Evolutionary conservation across 257 asterid species (phyloP).

Genomic region (Ehretia macrophylla): DNA sequence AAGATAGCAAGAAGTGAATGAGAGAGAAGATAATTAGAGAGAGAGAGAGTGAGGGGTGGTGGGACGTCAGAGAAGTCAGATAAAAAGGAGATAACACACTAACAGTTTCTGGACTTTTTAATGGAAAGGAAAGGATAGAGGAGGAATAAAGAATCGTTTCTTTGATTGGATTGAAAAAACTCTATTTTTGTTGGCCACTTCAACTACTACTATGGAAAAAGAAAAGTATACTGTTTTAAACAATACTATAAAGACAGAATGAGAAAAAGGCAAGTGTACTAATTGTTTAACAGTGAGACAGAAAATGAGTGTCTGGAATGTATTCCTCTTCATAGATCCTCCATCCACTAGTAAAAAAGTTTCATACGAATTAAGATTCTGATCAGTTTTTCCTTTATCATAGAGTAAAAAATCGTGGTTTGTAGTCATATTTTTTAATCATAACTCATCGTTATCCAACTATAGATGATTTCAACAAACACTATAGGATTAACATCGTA

Average conservation of each 20-base stretch:
- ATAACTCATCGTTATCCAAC: too few species aligned
- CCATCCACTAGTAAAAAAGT: slow-evolving; percentile 9
- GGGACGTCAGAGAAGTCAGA: slow-evolving; percentile 44
- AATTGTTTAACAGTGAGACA: neutral
- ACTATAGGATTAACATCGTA: too few species aligned
- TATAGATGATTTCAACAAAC: too few species aligned
- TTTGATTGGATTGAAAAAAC: too few species aligned
- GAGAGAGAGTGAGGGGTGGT: slow-evolving; percentile 23
- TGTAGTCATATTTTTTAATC: too few species aligned
- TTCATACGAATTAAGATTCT: too few species aligned
- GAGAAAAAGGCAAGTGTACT: neutral
- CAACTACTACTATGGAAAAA: slow-evolving; percentile 19
- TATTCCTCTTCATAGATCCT: slow-evolving; percentile 15
- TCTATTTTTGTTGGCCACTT: slow-evolving; percentile 33
- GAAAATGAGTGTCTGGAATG: neutral
- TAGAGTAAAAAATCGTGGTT: too few species aligned
- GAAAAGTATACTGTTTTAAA: slow-evolving; percentile 1
- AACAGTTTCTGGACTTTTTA: too few species aligned
- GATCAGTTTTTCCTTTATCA: slow-evolving; percentile 3
- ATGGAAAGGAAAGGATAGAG: too few species aligned
- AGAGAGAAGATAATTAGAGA: slow-evolving; percentile 67
- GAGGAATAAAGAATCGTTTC: too few species aligned
- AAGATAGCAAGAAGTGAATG: slow-evolving; percentile 26
- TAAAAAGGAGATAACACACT: slow-evolving; percentile 20
- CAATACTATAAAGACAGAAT: neutral